These are phyloP conservation scores for Albizia julibrissin DNA, from an alignment of 306 rosid genomes.

Conservation along the genomic window DNA sequence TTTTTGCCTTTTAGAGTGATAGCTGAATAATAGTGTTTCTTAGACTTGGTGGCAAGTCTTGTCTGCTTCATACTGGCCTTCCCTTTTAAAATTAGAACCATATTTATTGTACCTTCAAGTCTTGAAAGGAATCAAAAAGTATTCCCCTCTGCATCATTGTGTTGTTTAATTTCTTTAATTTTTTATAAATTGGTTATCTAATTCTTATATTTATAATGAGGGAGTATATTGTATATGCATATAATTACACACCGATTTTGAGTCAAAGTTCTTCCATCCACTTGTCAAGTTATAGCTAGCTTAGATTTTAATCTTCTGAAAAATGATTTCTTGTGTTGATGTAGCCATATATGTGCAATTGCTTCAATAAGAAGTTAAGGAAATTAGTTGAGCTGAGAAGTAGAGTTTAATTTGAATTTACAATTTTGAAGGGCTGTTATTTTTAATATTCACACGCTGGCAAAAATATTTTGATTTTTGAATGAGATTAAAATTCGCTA, in stretches of 20 bases:
- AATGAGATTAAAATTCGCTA: not conserved
- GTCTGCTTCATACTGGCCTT: not conserved
- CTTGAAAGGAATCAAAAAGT: not conserved
- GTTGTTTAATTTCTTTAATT: not conserved
- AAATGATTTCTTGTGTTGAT: no score
- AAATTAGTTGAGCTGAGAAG: not conserved
- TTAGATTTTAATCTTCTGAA: no score
- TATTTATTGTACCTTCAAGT: not conserved
- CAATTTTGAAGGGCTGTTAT: not conserved
- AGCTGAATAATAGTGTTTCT: not conserved
- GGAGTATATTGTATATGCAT: no score
- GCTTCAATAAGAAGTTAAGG: not conserved
- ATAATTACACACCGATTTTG: not conserved
- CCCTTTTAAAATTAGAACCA: not conserved
- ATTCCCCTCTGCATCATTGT: not conserved
- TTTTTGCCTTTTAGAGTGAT: constrained; percentile 5
- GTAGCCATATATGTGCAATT: not conserved
- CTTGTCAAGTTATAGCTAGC: not conserved
- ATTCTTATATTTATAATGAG: no score
- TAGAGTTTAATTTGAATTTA: not conserved
- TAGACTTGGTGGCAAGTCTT: not conserved
- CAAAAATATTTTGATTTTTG: not conserved
- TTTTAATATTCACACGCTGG: no score
- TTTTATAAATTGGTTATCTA: no score
- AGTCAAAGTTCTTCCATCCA: not conserved